Percentiles rank a stretch among this genome's conserved stretches.
These are phyloP conservation scores for Endogone sp. DNA, from an alignment of 192 early-diverging fungal species.

Conservation along the genomic window DNA sequence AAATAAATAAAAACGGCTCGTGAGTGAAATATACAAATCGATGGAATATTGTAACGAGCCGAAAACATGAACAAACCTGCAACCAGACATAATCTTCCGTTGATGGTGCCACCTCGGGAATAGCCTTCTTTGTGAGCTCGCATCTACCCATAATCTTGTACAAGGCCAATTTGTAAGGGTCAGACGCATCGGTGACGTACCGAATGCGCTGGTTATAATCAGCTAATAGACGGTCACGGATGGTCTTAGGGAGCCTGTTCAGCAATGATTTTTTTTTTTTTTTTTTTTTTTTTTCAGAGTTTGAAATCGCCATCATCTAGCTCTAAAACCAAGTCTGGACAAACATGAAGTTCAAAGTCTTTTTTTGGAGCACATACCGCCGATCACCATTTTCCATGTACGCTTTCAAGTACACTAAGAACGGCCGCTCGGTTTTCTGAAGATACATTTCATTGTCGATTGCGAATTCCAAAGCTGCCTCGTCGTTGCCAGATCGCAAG, in stretches of 20 bases:
- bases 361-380: slow-evolving; percentile 4
- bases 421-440: slow-evolving; percentile 57
- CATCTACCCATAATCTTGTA: slow-evolving; percentile 90
- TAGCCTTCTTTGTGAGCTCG: slow-evolving; percentile 66
- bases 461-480: slow-evolving; percentile 68
- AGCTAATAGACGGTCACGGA: slow-evolving; percentile 52
- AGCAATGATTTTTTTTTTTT: slow-evolving; percentile 7
- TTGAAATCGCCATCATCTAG: background rate
- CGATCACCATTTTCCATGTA: slow-evolving; percentile 49
- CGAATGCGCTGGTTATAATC: slow-evolving; percentile 50
- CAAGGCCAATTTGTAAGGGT: slow-evolving; percentile 91
- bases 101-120: slow-evolving; percentile 64
- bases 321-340: too few species aligned
- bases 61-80: slow-evolving; percentile 39
- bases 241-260: slow-evolving; percentile 37
- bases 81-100: slow-evolving; percentile 96
- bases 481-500: slow-evolving; percentile 67
- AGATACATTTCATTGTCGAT: slow-evolving; percentile 50
- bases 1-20: background rate
- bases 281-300: too few species aligned
- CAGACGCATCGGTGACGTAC: slow-evolving; percentile 45
- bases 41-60: background rate
- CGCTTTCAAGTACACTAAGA: slow-evolving; percentile 67
- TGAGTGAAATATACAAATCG: background rate
- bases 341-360: background rate